Percentiles rank a stretch among this genome's conserved stretches.
Conservation (phyloP, 129 eudicot genomes). For the Dittrichia graveolens region DNA sequence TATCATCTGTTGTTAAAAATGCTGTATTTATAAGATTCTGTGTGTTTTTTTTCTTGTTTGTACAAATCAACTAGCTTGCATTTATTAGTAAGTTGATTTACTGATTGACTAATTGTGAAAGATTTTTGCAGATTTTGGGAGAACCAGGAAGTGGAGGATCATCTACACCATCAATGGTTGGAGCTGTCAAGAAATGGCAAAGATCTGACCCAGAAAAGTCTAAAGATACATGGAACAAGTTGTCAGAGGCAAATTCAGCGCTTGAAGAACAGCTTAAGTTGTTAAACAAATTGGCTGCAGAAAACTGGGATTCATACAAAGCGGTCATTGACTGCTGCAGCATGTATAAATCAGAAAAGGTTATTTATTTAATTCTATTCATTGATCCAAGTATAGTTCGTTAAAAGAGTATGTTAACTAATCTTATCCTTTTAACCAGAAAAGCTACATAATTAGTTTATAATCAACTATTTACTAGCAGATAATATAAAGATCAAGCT, state of each 20-base stretch:
- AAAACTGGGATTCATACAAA: slow-evolving; percentile 55
- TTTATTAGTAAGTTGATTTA: background rate
- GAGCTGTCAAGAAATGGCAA: slow-evolving; percentile 98
- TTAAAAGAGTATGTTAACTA: slow-evolving; percentile 2
- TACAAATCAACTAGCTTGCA: slow-evolving; percentile 1
- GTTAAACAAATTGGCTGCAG: slow-evolving; percentile 65
- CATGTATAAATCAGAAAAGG: slow-evolving; percentile 63
- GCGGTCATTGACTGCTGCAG: slow-evolving; percentile 52
- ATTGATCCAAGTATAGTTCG: background rate
- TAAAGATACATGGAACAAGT: slow-evolving; percentile 63
- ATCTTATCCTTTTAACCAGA: background rate
- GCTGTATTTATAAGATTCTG: background rate
- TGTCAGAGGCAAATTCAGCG: slow-evolving; percentile 69
- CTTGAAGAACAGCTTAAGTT: slow-evolving; percentile 60
- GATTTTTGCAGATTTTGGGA: slow-evolving; percentile 63
- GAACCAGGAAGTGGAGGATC: slow-evolving; percentile 96
- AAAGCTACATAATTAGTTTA: background rate
- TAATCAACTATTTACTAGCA: background rate
- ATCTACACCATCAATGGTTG: slow-evolving; percentile 93
- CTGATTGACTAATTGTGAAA: background rate
- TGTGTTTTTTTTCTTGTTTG: background rate
- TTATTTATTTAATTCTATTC: slow-evolving; percentile 26
- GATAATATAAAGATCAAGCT: background rate
- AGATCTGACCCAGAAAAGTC: slow-evolving; percentile 78
- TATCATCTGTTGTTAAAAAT: background rate